phyloP scores from a whole-genome alignment of 2,329 filamentous ascomycete species.

The Monosporascus sp. region DNA sequence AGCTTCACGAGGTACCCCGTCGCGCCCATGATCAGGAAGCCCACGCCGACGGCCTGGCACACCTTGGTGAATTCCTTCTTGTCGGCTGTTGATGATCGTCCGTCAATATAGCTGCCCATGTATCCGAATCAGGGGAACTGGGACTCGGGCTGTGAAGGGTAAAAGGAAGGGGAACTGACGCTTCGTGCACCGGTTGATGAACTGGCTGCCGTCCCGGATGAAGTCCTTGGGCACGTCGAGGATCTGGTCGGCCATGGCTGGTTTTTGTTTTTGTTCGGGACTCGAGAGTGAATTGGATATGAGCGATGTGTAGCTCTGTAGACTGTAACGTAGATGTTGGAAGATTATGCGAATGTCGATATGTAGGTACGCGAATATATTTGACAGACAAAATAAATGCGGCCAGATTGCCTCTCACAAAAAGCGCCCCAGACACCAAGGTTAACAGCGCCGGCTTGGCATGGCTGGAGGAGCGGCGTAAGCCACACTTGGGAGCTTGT shows the following conservation, averaged over 20 bases:
- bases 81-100: constrained; percentile 33
- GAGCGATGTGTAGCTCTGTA: background rate
- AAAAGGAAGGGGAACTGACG: constrained; percentile 35
- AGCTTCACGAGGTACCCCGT: constrained; percentile 68
- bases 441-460: background rate
- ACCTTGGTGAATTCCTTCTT: constrained; percentile 50
- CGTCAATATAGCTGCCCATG: constrained; percentile 10
- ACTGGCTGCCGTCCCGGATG: constrained; percentile 56
- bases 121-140: constrained; percentile 3
- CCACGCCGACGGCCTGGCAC: constrained; percentile 58
- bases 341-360: constrained; percentile 1
- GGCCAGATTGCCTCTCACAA: constrained; percentile 9
- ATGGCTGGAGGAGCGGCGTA: background rate
- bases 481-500: no score
- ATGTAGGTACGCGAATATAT: background rate
- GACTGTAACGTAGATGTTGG: background rate
- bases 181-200: constrained; percentile 59
- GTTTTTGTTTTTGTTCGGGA: constrained; percentile 42
- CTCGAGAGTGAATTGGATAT: background rate
- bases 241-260: constrained; percentile 63
- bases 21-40: constrained; percentile 66
- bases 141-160: background rate
- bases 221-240: constrained; percentile 65
- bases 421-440: background rate
- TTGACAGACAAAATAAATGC: constrained; percentile 1